Evolutionary conservation across 1,139 yeast genomes (phyloP), one percentile per base, ranked within the genome.

Genomic region (Saccharomyces hybrid): DNA sequence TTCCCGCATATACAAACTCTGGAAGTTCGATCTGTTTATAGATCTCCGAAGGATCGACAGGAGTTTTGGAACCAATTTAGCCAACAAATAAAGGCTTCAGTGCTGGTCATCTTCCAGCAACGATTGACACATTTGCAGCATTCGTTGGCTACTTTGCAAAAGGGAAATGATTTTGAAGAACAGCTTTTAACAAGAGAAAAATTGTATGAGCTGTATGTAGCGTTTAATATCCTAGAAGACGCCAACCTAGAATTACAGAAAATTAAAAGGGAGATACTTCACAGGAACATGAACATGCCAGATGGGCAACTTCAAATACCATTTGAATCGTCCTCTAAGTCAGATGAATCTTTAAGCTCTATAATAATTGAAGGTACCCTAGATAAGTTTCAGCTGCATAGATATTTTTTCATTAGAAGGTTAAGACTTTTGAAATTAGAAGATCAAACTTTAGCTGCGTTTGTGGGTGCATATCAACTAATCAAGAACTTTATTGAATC

Each of bases 1-100:
- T 69, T 69, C 54, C 70, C 71, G 3, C 57, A 54, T 5, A 59
- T 64, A 0, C 61, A 59, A 27, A 59, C 63, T 4, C 49, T 66
- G 16, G 71, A 67, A 52, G 53, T 67, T n/a, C 65, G 63, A 58
- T 63, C 71, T 25, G 68, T 69, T n/a, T 69, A 69, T 52, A 68
- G 62, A 48, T 68, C 71, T 2, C 62, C 62, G 4, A 59, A 56
- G 31, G 71, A 67, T 47, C 64, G 61, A 52, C 59, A 59, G 5
- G 65, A 61, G n/a, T 67, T 68, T 49, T 68, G 71, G 71, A 56
- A 50, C 42, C 61, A 63, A 20, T 52, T 66, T 31, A 55, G 64
- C 31, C 54, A 59, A 11, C 57, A 59, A 20, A 50, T 69, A 44
- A 67, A 67, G 48, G 50, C 54, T 2, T 58, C 55, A 16, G 38